Evolutionary conservation across 306 rosid species (phyloP), one percentile per base, ranked within the genome.

Genomic region (Lagenaria siceraria): DNA sequence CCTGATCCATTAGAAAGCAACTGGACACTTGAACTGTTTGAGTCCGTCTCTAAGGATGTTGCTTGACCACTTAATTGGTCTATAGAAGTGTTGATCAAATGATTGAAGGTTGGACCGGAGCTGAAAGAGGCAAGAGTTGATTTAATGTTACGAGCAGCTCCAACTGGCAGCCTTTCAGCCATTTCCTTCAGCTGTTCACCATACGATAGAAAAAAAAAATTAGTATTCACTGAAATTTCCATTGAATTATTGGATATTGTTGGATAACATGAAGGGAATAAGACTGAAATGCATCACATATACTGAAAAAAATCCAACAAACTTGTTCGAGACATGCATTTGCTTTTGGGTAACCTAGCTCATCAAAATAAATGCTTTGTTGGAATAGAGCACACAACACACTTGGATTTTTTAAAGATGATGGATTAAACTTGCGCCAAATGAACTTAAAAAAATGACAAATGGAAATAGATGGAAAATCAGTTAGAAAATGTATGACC

Each of bases 111-210:
- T 40, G 88, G 86, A 76, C 82, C 86, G 53, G 93, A 88, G 80
- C 92, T 88, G 53, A 90, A 79, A 53, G 97, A 92, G 80, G 93
- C 68, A 79, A 86, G 85, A 86, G 91, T 78, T 25, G 97, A 89
- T 86, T 92, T 92, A 73, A 86, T 83, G 79, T 76, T 95, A 78
- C 92, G 89, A 24, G 87, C 85, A 48, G 93, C 90, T 84, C 97
- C 99, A 63, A 95, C 89, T 72, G 99, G 99, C 73, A 92, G 89
- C 87, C 96, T 85, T 87, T 92, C 99, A 81, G 99, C 99, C 99
- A 95, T 87, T 80, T 92, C 97, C 86, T 95, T 95, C 87, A 92
- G 88, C 99, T 95, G 82, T 62, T 81, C 77, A 68, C 74, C 64
- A 60, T 22, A 78, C 61, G n/a, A 77, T 59, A 72, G 54, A 65